phyloP scores from a whole-genome alignment of 2,329 filamentous ascomycete species.

The Colletotrichum costaricense region DNA sequence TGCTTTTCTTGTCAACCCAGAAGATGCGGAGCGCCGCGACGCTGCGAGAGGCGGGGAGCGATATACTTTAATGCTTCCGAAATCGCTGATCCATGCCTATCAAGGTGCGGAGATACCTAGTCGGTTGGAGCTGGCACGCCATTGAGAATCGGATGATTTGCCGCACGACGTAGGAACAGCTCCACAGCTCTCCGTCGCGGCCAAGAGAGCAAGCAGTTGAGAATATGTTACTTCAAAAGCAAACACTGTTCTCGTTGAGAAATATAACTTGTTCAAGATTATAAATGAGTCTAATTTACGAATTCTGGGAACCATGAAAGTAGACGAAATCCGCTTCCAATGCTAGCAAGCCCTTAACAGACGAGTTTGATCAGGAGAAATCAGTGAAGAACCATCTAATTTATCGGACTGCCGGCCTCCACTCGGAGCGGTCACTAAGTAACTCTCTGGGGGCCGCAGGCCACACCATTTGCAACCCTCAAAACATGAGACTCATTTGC shows the following conservation, averaged over 20 bases:
- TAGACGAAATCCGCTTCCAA: too few relatives aligned
- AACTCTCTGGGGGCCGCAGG: too few relatives aligned
- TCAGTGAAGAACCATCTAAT: too few relatives aligned
- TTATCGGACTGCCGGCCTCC: too few relatives aligned
- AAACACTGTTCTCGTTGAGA: too few relatives aligned
- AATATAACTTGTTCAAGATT: too few relatives aligned
- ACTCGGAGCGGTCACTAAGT: too few relatives aligned
- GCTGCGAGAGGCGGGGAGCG: conserved; percentile 1
- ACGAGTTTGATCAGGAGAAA: too few relatives aligned
- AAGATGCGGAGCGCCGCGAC: background rate
- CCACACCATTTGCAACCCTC: background rate
- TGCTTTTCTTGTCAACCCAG: background rate
- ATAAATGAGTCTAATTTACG: too few relatives aligned
- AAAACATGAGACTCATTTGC: background rate
- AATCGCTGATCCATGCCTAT: conserved; percentile 3
- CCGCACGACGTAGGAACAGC: background rate
- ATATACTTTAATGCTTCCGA: conserved; percentile 1
- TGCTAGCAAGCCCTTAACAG: too few relatives aligned
- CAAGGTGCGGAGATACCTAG: background rate
- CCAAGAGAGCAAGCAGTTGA: background rate
- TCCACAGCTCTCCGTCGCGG: background rate
- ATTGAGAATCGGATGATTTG: background rate
- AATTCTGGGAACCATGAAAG: too few relatives aligned
- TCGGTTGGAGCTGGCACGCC: background rate
- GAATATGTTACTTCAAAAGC: background rate